Base-by-base conservation (phyloP, 2,329 filamentous ascomycete genomes). In the Trichoderma hamatum region DNA sequence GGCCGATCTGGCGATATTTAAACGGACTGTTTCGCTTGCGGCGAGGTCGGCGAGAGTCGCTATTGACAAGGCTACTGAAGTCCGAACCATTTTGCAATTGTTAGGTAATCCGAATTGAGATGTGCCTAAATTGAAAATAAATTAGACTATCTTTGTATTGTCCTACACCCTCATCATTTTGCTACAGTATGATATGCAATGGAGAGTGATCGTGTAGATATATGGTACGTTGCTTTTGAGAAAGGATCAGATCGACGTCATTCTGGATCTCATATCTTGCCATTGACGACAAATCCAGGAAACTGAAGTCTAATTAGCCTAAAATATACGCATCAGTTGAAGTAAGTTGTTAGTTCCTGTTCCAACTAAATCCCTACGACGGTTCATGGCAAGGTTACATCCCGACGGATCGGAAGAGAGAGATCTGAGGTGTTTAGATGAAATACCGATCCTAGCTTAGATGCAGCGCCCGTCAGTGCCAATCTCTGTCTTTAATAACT, bases 331-430 rank as follows among this genome's bases (percentile, higher is more conserved):
- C 3, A 16, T 2, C 14, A 13, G 19, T 10, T 32, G 3, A 66
- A 34, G 26, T 10, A 26, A 46, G 10, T 32, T 46, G 5, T 26
- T 46, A n/a, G 55, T n/a, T 43, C 52, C 28, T 56, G 36, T 26
- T 28, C 10, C 10, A n/a, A 46, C 19, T 14, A 36, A 34, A 19
- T 16, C 39, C 26, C 28, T 13, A 6, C 28, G 21, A n/a, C 9
- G 52, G 52, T 26, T 46, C 7, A 5, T 24, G 19, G 5, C n/a
- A 58, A 13, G 52, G 52, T 58, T 58, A 34, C 34, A 66, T 66
- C 34, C 63, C 63, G 63, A 66, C 63, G 63, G 52, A 43, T 65
- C 51, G 62, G 52, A 58, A 19, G 32, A 56, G 3, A 43, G 28
- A 21, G 26, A 36, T 49, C 63, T 65, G 26, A 30, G 30, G 19